phyloP scores from a whole-genome alignment of 2,329 filamentous ascomycete genomes.

The Stagonosporopsis rhizophila region DNA sequence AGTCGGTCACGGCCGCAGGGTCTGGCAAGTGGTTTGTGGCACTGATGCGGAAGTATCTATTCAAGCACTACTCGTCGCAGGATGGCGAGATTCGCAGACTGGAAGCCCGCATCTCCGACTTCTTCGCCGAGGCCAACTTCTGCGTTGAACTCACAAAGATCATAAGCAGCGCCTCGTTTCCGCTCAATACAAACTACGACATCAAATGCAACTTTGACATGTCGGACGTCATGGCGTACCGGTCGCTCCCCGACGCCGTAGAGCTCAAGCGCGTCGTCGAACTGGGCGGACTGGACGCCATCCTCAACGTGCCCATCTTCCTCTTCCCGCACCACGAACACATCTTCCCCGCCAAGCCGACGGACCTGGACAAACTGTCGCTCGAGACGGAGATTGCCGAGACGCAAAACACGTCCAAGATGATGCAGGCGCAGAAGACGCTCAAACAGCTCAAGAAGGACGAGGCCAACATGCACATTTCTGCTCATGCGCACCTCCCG shows the following conservation, averaged over 20 bases:
- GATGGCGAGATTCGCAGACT: conserved; percentile 56
- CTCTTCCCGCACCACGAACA: conserved; percentile 64
- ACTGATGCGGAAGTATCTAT: conserved; percentile 57
- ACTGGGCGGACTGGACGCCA: conserved; percentile 59
- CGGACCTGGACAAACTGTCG: conserved; percentile 41
- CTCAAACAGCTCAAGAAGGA: conserved; percentile 55
- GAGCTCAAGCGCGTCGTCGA: conserved; percentile 58
- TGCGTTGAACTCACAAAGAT: conserved; percentile 58
- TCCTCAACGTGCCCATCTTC: conserved; percentile 57
- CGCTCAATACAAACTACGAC: conserved; percentile 57
- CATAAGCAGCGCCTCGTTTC: conserved; percentile 56
- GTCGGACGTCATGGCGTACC: conserved; percentile 59
- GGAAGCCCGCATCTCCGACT: conserved; percentile 56
- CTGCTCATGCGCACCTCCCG: conserved; percentile 58
- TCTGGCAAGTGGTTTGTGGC: conserved; percentile 60
- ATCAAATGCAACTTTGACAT: conserved; percentile 57
- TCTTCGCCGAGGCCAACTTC: conserved; percentile 62
- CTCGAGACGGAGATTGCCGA: conserved; percentile 51
- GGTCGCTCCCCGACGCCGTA: conserved; percentile 53
- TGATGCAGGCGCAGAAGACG: conserved; percentile 50
- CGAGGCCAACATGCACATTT: conserved; percentile 57
- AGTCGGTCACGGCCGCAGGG: conserved; percentile 58
- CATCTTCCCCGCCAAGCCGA: conserved; percentile 54
- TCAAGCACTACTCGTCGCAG: conserved; percentile 56
- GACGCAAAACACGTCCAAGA: conserved; percentile 55